Evolutionary conservation across 169 alveolate genomes (phyloP).

Genomic region (Plasmodium gaboni): DNA sequence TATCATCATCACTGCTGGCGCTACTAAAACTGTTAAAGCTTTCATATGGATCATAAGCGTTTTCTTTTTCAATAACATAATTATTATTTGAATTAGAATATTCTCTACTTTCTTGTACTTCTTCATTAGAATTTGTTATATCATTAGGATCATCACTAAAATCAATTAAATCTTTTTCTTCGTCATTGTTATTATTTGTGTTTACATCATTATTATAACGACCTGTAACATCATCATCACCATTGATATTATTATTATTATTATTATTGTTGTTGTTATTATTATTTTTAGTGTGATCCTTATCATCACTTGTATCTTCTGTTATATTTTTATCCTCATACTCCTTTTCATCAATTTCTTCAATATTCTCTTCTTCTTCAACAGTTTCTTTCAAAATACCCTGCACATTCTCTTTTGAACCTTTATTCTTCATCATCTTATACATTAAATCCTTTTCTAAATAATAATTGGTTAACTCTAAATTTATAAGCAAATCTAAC

Average conservation of each 20-base stretch:
- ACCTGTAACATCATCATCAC: background rate
- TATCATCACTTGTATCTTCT: background rate
- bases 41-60: too few species aligned
- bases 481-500: slow-evolving; percentile 10
- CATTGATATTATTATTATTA: too few species aligned
- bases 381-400: background rate
- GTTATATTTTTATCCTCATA: background rate
- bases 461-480: slow-evolving; percentile 27
- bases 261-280: background rate
- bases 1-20: too few species aligned
- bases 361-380: background rate
- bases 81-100: too few species aligned
- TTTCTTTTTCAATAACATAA: too few species aligned
- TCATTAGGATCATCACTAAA: background rate
- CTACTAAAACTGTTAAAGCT: too few species aligned
- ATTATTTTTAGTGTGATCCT: background rate
- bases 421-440: background rate
- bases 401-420: background rate
- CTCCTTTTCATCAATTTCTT: background rate
- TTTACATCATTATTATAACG: background rate
- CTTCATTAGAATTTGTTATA: background rate
- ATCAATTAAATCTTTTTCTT: background rate
- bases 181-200: background rate
- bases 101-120: background rate
- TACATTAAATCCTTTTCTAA: slow-evolving; percentile 12